Evolutionary conservation across 2,329 filamentous ascomycete genomes (phyloP).

Genomic region (Cryoendolithus antarcticus): DNA sequence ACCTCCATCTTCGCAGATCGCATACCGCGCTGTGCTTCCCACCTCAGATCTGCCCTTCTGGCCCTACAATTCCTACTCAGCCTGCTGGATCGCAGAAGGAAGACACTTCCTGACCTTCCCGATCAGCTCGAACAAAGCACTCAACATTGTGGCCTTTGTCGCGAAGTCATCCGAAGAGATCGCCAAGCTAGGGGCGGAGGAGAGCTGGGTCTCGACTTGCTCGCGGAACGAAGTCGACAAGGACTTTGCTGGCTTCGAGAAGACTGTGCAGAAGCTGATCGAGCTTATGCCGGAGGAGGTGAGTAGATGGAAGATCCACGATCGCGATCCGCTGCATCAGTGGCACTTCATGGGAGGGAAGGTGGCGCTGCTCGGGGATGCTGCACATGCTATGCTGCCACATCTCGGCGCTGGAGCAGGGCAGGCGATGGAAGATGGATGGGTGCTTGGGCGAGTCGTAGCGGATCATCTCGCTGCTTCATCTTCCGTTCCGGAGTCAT

Average conservation of each 20-base stretch:
- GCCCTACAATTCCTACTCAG: slow-evolving; percentile 11
- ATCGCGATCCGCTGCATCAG: neutral
- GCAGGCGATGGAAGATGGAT: slow-evolving; percentile 31
- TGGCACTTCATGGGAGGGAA: slow-evolving; percentile 3
- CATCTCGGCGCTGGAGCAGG: slow-evolving; percentile 32
- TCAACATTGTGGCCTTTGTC: slow-evolving; percentile 45
- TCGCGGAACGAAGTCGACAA: slow-evolving; percentile 28
- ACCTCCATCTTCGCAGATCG: slow-evolving; percentile 44
- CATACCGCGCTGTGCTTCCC: slow-evolving; percentile 49
- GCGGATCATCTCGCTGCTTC: too few species aligned
- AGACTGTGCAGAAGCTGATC: slow-evolving; percentile 26
- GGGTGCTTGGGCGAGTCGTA: slow-evolving; percentile 15
- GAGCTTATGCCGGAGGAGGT: slow-evolving; percentile 5
- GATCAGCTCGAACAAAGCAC: slow-evolving; percentile 41
- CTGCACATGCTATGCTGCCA: slow-evolving; percentile 28
- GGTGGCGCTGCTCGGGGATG: slow-evolving; percentile 25
- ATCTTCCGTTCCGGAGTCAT: too few species aligned
- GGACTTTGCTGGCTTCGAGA: slow-evolving; percentile 33
- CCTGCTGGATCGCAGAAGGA: slow-evolving; percentile 12
- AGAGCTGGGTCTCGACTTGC: slow-evolving; percentile 29
- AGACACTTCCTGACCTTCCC: slow-evolving; percentile 52
- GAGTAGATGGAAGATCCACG: slow-evolving; percentile 16
- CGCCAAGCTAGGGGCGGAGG: slow-evolving; percentile 19
- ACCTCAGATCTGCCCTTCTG: slow-evolving; percentile 41
- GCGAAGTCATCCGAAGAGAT: slow-evolving; percentile 8